phyloP scores from a whole-genome alignment of 371 early-diverging fungal genomes.

The Fennellomyces sp. region DNA sequence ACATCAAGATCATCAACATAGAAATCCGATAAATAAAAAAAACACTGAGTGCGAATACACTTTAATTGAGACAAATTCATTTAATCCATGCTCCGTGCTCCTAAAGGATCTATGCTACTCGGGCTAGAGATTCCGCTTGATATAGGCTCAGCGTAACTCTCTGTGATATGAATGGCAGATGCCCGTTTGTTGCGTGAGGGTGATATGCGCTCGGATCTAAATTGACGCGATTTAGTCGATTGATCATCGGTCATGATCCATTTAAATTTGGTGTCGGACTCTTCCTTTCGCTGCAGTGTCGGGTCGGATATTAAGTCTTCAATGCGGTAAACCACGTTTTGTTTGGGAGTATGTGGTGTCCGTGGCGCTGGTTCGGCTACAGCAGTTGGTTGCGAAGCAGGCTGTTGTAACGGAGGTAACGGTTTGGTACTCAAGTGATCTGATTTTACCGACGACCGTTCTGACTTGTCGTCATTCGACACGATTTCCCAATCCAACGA shows the following conservation, averaged over 20 bases:
- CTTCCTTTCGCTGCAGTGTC: slow-evolving; percentile 17
- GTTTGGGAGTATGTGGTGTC: slow-evolving; percentile 8
- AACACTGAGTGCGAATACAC: too few relatives aligned
- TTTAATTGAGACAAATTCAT: too few relatives aligned
- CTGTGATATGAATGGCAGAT: not conserved
- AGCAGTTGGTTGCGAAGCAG: not conserved
- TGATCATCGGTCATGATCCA: slow-evolving; percentile 21
- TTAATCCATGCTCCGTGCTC: not conserved
- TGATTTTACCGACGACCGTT: not conserved
- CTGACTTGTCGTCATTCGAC: slow-evolving; percentile 1
- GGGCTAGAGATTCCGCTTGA: not conserved
- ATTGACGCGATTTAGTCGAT: not conserved
- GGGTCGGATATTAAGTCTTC: slow-evolving; percentile 49
- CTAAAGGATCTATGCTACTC: not conserved
- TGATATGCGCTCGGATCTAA: not conserved
- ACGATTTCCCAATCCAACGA: slow-evolving; percentile 4
- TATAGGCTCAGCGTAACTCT: not conserved
- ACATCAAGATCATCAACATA: slow-evolving; percentile 72
- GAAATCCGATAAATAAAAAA: slow-evolving; percentile 65
- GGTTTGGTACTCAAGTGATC: not conserved
- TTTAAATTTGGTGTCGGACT: slow-evolving; percentile 29
- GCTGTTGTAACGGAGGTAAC: not conserved
- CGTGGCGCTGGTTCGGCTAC: not conserved
- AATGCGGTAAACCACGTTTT: slow-evolving; percentile 38
- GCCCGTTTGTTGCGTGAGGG: not conserved